A percentile compares a stretch with the other conserved stretches of the same genome.
Conservation (phyloP, 768 basidiomycete species). For the Podaxis rugospora region DNA sequence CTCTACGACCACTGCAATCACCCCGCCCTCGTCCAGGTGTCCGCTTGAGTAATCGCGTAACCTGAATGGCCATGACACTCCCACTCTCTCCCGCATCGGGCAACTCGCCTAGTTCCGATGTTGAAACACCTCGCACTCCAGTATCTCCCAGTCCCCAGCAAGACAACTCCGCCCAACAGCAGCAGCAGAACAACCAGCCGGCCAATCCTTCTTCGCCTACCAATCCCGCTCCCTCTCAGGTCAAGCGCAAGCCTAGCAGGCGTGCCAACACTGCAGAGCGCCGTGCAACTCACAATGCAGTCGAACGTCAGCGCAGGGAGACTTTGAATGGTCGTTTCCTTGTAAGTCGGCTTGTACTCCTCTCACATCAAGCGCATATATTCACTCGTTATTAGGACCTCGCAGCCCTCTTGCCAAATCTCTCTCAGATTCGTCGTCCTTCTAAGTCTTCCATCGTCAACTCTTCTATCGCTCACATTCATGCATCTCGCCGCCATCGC, state of each 20-base stretch:
- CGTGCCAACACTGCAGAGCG: conserved; percentile 97
- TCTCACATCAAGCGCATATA: neutral
- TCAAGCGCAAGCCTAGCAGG: conserved; percentile 78
- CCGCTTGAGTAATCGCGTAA: conserved; percentile 45
- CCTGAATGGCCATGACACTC: conserved; percentile 14
- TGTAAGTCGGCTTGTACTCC: conserved; percentile 34
- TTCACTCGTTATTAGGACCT: conserved; percentile 50
- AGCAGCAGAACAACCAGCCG: conserved; percentile 9
- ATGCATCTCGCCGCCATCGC: conserved; percentile 77
- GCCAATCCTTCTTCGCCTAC: conserved; percentile 14
- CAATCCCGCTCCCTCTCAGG: conserved; percentile 27
- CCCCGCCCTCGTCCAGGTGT: conserved; percentile 24
- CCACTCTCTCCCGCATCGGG: conserved; percentile 7
- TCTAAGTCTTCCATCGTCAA: conserved; percentile 98
- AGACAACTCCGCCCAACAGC: conserved; percentile 5
- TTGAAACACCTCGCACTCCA: conserved; percentile 45
- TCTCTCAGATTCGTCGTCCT: conserved; percentile 87
- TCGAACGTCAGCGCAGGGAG: conserved; percentile 90
- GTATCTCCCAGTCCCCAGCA: conserved; percentile 24
- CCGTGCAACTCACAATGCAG: conserved; percentile 94
- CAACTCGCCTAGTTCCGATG: conserved; percentile 20
- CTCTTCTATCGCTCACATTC: conserved; percentile 86
- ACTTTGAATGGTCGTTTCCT: conserved; percentile 91
- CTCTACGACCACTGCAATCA: conserved; percentile 11
- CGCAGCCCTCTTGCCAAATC: conserved; percentile 85